Evolutionary conservation across 495 filamentous ascomycete species (phyloP), one percentile per base, ranked within the genome.

Genomic region (Neohortaea acidophila): DNA sequence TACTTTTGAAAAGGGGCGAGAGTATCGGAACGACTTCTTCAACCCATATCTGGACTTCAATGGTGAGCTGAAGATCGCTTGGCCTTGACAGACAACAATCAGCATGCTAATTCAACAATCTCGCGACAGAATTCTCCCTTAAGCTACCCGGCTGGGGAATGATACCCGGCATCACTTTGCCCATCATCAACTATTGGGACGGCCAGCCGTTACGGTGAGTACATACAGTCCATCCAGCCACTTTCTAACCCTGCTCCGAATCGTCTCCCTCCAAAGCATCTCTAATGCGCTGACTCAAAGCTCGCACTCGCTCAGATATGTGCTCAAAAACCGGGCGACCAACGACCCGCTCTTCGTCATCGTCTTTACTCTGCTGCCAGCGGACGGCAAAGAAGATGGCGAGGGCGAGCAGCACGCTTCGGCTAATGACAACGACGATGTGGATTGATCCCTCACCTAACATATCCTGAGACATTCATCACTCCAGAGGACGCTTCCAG

Each of bases 31-130:
- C 29, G 87, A 94, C 58, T 94, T 97, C 58, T 89, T 75, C 49
- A 94, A 94, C 52, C 74, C 77, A n/a, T 94, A 86, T 63, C 53
- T 97, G 28, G 79, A 85, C 55, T 92, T 94, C 51, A 75, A 73
- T 52, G 67, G 74, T 76, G 43, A 35, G 60, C 58, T 22, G 13
- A 33, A n/a, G n/a, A n/a, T n/a, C n/a, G n/a, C 15, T 14, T 29
- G 35, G 31, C 22, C 30, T n/a, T 37, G 20, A 68, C 30, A 47
- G n/a, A n/a, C n/a, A n/a, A n/a, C n/a, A n/a, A n/a, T n/a, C n/a
- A n/a, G n/a, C n/a, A n/a, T n/a, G n/a, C n/a, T n/a, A n/a, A n/a
- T n/a, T n/a, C n/a, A n/a, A n/a, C n/a, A n/a, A n/a, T n/a, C n/a
- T n/a, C n/a, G n/a, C 10, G 38, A 43, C 47, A 66, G 77, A 79